Evolutionary conservation across 1,284 basidiomycete species (phyloP).

Genomic region (Thecaphora thlaspeos): DNA sequence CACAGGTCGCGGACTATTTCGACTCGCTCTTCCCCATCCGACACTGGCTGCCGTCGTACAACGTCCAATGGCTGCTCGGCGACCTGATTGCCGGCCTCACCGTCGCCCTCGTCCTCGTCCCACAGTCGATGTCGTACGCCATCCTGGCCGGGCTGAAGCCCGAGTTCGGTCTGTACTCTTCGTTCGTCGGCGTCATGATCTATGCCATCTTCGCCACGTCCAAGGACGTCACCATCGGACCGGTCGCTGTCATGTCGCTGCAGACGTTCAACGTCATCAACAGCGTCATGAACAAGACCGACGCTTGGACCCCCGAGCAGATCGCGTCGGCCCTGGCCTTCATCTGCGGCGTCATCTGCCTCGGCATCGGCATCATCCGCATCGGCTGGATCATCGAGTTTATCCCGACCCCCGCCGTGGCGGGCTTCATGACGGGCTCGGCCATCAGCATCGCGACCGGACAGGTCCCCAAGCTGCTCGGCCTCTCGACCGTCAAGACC

Average conservation of each 20-base stretch:
- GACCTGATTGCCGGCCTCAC: constrained; percentile 59
- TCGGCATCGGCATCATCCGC: constrained; percentile 85
- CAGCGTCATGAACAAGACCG: constrained; percentile 17
- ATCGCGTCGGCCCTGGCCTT: constrained; percentile 86
- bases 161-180: constrained; percentile 92
- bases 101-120: constrained; percentile 57
- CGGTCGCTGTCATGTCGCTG: constrained; percentile 86
- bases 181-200: constrained; percentile 81
- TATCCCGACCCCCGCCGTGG: constrained; percentile 85
- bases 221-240: constrained; percentile 58
- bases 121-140: constrained; percentile 62
- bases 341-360: constrained; percentile 87
- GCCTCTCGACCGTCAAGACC: constrained; percentile 38
- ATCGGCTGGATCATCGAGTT: constrained; percentile 95
- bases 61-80: constrained; percentile 55
- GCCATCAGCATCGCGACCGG: constrained; percentile 55
- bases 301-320: constrained; percentile 60
- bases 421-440: constrained; percentile 70
- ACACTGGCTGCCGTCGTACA: constrained; percentile 58
- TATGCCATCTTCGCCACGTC: constrained; percentile 62
- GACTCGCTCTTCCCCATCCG: constrained; percentile 56
- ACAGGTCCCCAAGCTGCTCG: constrained; percentile 55
- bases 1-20: constrained; percentile 39
- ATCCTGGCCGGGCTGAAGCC: constrained; percentile 80
- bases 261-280: constrained; percentile 69